phyloP scores from a whole-genome alignment of 2,329 filamentous ascomycete genomes.

The Gliomastix tumulicola region DNA sequence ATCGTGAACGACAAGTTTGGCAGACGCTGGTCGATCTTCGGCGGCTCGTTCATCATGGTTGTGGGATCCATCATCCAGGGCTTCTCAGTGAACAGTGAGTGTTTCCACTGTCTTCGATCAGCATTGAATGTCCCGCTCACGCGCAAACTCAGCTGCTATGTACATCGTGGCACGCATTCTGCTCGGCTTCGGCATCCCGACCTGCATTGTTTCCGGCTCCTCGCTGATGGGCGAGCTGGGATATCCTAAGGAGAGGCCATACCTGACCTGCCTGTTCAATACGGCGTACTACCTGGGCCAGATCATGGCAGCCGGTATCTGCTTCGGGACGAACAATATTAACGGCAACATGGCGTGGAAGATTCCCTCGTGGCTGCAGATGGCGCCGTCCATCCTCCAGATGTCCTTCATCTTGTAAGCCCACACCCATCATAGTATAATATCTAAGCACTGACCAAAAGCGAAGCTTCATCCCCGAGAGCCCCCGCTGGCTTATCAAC shows the following conservation, averaged over 20 bases:
- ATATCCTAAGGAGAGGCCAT: constrained; percentile 52
- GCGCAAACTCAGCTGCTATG: constrained; percentile 32
- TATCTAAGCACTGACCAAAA: background rate
- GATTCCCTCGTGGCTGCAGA: constrained; percentile 38
- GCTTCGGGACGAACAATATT: constrained; percentile 37
- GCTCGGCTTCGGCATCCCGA: constrained; percentile 51
- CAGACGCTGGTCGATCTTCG: constrained; percentile 45
- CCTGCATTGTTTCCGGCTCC: constrained; percentile 50
- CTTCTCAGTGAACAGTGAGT: constrained; percentile 2
- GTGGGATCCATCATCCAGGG: constrained; percentile 44
- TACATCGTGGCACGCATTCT: constrained; percentile 49
- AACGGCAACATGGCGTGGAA: constrained; percentile 30
- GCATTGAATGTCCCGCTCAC: background rate
- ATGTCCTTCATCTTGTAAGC: constrained; percentile 46
- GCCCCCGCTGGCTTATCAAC: constrained; percentile 50
- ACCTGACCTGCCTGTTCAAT: constrained; percentile 51
- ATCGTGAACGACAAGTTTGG: constrained; percentile 43
- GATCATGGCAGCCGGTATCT: constrained; percentile 40
- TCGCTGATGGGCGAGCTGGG: constrained; percentile 52
- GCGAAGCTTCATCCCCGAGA: constrained; percentile 44
- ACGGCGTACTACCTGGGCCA: constrained; percentile 46
- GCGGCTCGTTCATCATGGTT: constrained; percentile 46
- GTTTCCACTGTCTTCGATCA: background rate
- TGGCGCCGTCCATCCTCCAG: constrained; percentile 31
- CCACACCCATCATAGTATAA: background rate